Evolutionary conservation across 148 eudicot genomes (phyloP).

Genomic region (Rhododendron kiyosumense): DNA sequence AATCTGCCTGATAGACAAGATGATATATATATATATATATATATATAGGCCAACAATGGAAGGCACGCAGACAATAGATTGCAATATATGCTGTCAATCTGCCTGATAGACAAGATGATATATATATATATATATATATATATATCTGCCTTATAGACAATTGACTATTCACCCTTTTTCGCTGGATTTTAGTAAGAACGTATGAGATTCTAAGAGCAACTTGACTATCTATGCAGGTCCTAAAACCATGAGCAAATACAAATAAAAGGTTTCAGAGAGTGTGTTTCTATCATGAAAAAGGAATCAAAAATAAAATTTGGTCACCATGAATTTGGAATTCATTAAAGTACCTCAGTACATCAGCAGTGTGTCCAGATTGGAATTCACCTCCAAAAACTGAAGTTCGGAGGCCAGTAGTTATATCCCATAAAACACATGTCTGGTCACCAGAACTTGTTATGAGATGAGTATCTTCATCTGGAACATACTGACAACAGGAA

Average conservation of each 20-base stretch:
- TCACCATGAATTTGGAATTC: background rate
- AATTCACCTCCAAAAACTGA: constrained; percentile 99
- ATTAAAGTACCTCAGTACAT: constrained; percentile 67
- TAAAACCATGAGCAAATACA: constrained; percentile 1
- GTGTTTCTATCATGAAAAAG: background rate
- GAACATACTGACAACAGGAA: constrained; percentile 91
- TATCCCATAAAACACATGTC: constrained; percentile 95
- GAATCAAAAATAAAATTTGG: background rate
- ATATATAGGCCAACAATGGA: too few relatives aligned
- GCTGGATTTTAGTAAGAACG: background rate
- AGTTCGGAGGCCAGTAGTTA: constrained; percentile 85
- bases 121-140: too few relatives aligned
- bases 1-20: background rate
- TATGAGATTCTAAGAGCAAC: background rate
- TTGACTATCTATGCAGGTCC: constrained; percentile 1
- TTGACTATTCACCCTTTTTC: background rate
- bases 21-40: too few relatives aligned
- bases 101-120: background rate
- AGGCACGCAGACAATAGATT: too few relatives aligned
- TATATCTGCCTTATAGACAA: background rate
- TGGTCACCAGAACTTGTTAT: constrained; percentile 95
- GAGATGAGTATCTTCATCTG: constrained; percentile 83
- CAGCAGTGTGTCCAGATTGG: constrained; percentile 95
- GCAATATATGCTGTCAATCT: too few relatives aligned
- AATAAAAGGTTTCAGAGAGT: background rate